Evolutionary conservation across 2,329 filamentous ascomycete species (phyloP).

Genomic region (Talaromyces sp.): DNA sequence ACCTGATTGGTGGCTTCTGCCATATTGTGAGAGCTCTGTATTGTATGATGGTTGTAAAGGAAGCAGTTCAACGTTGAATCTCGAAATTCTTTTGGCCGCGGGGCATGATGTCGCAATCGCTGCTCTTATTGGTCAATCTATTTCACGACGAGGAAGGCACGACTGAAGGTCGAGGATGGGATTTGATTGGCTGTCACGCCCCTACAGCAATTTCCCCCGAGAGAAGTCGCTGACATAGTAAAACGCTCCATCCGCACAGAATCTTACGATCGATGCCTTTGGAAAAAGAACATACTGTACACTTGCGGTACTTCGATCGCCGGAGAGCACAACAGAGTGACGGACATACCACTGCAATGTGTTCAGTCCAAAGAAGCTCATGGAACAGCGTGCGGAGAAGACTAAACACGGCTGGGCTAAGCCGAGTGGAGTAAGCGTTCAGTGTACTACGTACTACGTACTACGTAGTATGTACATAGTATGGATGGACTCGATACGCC

Average conservation of each 20-base stretch:
- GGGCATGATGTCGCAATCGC: slow-evolving; percentile 19
- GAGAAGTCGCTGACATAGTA: background rate
- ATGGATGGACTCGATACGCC: background rate
- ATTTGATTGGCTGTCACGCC: slow-evolving; percentile 5
- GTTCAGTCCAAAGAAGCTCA: slow-evolving; percentile 11
- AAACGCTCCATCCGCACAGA: too few species aligned
- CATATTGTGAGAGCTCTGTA: slow-evolving; percentile 25
- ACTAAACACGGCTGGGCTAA: slow-evolving; percentile 4
- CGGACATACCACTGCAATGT: background rate
- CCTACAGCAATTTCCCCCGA: background rate
- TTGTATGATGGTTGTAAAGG: background rate
- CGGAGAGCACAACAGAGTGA: too few species aligned
- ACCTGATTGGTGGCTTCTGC: slow-evolving; percentile 15
- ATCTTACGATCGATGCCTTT: too few species aligned
- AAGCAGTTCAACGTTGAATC: background rate
- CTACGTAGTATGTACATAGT: too few species aligned
- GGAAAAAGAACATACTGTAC: too few species aligned
- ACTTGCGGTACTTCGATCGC: too few species aligned
- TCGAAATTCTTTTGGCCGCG: slow-evolving; percentile 12
- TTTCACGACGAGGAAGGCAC: slow-evolving; percentile 16
- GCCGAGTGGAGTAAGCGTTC: slow-evolving; percentile 5
- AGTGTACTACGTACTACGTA: background rate
- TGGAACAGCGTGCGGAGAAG: slow-evolving; percentile 8
- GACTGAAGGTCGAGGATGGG: background rate
- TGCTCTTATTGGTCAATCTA: slow-evolving; percentile 21